Evolutionary conservation across 768 basidiomycete species (phyloP), one percentile per base, ranked within the genome.

Genomic region (Tulasnella sp.): DNA sequence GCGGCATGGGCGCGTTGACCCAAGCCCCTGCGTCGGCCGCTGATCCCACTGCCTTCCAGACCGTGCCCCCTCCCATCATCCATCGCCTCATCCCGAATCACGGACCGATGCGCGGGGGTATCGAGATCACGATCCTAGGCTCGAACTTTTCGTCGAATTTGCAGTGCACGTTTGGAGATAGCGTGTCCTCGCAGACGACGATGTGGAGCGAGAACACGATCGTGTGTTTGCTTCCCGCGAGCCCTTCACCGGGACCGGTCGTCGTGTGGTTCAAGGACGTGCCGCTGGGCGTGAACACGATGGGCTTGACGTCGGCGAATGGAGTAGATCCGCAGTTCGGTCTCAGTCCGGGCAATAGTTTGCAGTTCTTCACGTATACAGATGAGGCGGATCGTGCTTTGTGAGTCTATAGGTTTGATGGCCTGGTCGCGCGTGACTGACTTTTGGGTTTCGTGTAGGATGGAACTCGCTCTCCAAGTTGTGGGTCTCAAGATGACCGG

Each of bases 401-500:
- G 90, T 94, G 77, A 81, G 92, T 86, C 17, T 66, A 69, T 62
- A 72, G 52, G 1, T 76, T 4, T 73, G 16, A 39, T 34, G 67
- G 69, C 7, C 35, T 6, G 62, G 3, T 17, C 8, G 11, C 71
- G 69, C 75, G 77, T 44, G 75, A 44, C 68, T 75, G 63, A 66
- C 72, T 22, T 41, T 73, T 74, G 62, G 0, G 64, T 32, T 70
- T 69, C 76, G 5, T 7, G 35, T 76, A 95, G 93, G 75, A 95
- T 98, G 93, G 95, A 96, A 79, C 86, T 97, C 69, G 95, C 95
- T 67, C 83, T 98, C 3, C 94, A 96, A 78, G 94, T 96, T 16
- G 94, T 98, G 19, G 95, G 95, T 0, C 82, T 97, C 75, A 95
- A 96, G 83, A 95, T 97, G 92, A 96, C 94, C 0, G 95, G 95